A percentile compares a stretch with the other conserved stretches of the same genome.
Evolutionary conservation across 176 grass and related monocot genomes (phyloP).

Genomic region (Canna indica): DNA sequence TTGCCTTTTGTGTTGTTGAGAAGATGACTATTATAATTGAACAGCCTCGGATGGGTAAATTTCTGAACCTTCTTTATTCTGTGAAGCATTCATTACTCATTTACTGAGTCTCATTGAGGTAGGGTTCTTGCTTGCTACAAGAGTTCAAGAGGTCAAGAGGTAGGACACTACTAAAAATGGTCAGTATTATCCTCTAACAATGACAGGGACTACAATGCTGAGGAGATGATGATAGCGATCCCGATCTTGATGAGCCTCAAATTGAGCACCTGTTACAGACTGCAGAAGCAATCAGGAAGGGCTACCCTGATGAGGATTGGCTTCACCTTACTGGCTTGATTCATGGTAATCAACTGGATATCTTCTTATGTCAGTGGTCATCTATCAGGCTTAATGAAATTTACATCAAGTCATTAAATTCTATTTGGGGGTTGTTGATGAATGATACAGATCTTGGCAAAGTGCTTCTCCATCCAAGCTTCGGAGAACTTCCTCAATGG

Average conservation of each 20-base stretch:
- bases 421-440: no score
- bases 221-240: slow-evolving; percentile 81
- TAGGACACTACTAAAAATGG: no score
- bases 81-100: no score
- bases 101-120: no score
- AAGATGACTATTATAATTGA: slow-evolving; percentile 77
- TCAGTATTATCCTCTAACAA: not conserved
- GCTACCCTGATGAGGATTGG: no score
- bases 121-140: no score
- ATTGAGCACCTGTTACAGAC: slow-evolving; percentile 95
- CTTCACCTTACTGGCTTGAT: slow-evolving; percentile 86
- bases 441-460: slow-evolving; percentile 86
- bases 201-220: slow-evolving; percentile 60
- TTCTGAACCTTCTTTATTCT: not conserved
- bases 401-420: no score
- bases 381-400: no score
- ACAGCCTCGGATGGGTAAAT: slow-evolving; percentile 45
- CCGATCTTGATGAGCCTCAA: slow-evolving; percentile 87
- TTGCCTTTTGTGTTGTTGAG: no score
- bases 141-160: no score
- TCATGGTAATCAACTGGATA: slow-evolving; percentile 33
- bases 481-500: slow-evolving; percentile 76
- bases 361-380: no score
- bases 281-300: slow-evolving; percentile 87
- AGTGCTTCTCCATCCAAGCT: slow-evolving; percentile 74